Evolutionary conservation across 129 eudicot genomes (phyloP), one percentile per base, ranked within the genome.

Genomic region (Chrysanthemum seticuspe): DNA sequence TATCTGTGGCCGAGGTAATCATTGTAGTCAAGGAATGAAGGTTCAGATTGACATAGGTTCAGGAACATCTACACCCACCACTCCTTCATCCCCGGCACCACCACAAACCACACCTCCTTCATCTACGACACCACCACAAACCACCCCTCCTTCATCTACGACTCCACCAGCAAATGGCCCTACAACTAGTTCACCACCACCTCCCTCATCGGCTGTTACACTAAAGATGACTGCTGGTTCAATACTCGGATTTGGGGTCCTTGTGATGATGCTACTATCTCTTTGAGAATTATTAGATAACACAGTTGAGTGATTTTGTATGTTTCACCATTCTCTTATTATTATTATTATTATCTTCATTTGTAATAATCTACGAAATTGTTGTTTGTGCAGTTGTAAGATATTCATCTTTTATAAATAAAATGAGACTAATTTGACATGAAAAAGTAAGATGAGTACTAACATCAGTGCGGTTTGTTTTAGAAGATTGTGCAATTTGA

Each of bases 21-120:
- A 93, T 74, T 93, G 98, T 69, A 77, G 54, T 74, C 76, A 70
- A 68, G 97, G 96, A 67, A 90, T 90, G 98, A 90, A 93, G 76
- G 53, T 94, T 31, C 75, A 80, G 63, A 72, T 90, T 54, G 55
- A 72, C 59, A 71, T 83, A 3, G 65, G 45, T n/a, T 83, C 87
- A 14, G 73, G 86, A 51, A 8, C 85, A 50, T 1, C 83, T 40
- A 34, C 40, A 40, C 7, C 45, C 45, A 40, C 45, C 45, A 1
- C 9, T 40, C 45, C 45, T 5, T 40, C 45, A 40, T 40, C 45
- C 45, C 45, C 45, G 45, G 45, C 45, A 40, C 45, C 45, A 40
- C 10, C 9, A 6, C 45, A 40, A 40, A 40, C 45, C 45, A 40
- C 45, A 4, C 31, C 47, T 25, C 67, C 67, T 11, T 11, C 65